A percentile compares a stretch with the other conserved stretches of the same genome.
Evolutionary conservation across 2,329 filamentous ascomycete genomes (phyloP).

Genomic region (Aaosphaeria arxii): DNA sequence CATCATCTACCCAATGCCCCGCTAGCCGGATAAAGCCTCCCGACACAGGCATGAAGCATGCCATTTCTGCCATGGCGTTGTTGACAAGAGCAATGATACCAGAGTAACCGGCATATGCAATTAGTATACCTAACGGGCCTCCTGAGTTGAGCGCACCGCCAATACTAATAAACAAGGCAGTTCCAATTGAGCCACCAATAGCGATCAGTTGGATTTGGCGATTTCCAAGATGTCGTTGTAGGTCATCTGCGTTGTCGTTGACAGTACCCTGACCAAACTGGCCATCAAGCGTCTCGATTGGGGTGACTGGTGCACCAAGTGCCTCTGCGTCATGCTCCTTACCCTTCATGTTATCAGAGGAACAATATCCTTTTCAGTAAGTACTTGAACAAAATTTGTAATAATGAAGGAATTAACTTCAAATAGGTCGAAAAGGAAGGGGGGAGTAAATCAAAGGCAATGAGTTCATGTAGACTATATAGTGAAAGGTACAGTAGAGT

Average conservation of each 20-base stretch:
- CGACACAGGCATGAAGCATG: constrained; percentile 56
- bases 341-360: too few relatives aligned
- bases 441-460: too few relatives aligned
- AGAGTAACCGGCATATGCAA: not conserved
- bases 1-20: constrained; percentile 60
- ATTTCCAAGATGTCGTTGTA: constrained; percentile 35
- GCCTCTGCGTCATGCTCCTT: too few relatives aligned
- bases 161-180: not conserved
- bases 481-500: too few relatives aligned
- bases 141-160: not conserved
- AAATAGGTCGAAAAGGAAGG: too few relatives aligned
- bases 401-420: too few relatives aligned
- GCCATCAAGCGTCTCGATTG: constrained; percentile 9
- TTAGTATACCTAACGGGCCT: not conserved
- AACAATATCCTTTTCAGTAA: too few relatives aligned
- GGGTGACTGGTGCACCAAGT: too few relatives aligned
- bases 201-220: not conserved
- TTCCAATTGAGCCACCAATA: not conserved
- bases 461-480: too few relatives aligned
- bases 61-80: constrained; percentile 62
- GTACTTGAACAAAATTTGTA: too few relatives aligned
- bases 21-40: constrained; percentile 60
- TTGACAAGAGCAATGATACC: constrained; percentile 30
- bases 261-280: constrained; percentile 9
- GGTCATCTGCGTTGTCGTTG: constrained; percentile 1